A percentile compares a stretch with the other conserved stretches of the same genome.
These are phyloP conservation scores for Aureobasidium mangrovei DNA, from an alignment of 2,329 filamentous ascomycete species.

Conservation along the genomic window DNA sequence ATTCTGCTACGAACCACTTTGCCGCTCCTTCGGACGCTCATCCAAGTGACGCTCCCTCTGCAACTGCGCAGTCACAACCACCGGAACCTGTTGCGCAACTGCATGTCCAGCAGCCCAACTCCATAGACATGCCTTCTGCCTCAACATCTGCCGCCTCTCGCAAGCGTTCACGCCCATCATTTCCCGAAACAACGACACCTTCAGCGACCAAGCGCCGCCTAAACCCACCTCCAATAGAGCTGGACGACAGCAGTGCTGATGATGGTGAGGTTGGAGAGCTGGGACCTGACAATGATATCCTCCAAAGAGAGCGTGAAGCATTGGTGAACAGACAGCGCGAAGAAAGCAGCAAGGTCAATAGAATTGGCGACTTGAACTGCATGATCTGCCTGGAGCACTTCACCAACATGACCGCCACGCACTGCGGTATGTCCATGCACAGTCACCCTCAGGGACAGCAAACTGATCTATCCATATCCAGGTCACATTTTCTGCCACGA, in stretches of 20 bases:
- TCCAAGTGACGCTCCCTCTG: neutral
- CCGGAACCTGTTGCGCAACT: neutral
- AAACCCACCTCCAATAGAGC: neutral
- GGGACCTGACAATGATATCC: conserved; percentile 25
- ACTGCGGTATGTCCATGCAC: conserved; percentile 43
- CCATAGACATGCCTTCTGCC: neutral
- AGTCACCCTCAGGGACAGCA: neutral
- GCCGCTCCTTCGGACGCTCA: neutral
- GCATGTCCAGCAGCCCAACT: neutral
- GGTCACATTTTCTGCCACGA: conserved; percentile 57
- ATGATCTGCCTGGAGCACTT: conserved; percentile 57
- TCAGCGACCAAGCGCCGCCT: conserved; percentile 4
- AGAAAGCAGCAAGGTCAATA: conserved; percentile 20
- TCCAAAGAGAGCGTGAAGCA: conserved; percentile 46
- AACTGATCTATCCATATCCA: conserved; percentile 23
- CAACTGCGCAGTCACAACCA: neutral
- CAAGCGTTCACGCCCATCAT: conserved; percentile 3
- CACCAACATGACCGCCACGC: conserved; percentile 50
- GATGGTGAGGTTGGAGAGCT: neutral
- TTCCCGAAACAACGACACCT: neutral
- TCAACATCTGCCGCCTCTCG: neutral
- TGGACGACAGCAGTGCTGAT: neutral
- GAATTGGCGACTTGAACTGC: conserved; percentile 44
- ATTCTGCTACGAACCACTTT: neutral
- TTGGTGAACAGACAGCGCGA: conserved; percentile 37